Percentiles rank a stretch among this genome's conserved stretches.
Evolutionary conservation across 2,329 filamentous ascomycete species (phyloP).

Genomic region (Iodosphaeria phyllophila): DNA sequence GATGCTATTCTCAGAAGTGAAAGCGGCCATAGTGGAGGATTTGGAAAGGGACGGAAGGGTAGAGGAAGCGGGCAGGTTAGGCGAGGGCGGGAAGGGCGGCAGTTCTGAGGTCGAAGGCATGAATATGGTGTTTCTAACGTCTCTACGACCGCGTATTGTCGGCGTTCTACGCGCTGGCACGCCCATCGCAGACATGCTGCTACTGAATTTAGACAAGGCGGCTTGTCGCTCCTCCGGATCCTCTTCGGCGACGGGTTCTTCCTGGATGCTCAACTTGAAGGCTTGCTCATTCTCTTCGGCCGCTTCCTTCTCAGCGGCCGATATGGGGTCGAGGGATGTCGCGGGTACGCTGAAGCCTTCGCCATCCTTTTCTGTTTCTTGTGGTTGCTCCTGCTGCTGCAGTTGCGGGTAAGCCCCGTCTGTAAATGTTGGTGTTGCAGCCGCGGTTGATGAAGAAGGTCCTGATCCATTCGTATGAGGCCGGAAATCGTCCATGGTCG

Average conservation of each 20-base stretch:
- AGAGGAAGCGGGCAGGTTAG: constrained; percentile 16
- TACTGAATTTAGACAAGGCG: constrained; percentile 58
- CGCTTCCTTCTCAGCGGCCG: constrained; percentile 52
- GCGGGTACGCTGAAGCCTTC: constrained; percentile 64
- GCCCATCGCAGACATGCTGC: constrained; percentile 44
- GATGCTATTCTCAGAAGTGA: constrained; percentile 44
- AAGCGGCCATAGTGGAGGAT: constrained; percentile 29
- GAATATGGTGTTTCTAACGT: constrained; percentile 83
- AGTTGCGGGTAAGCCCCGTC: too few relatives aligned
- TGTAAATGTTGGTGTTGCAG: constrained; percentile 23
- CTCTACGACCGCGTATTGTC: constrained; percentile 72
- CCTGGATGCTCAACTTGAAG: constrained; percentile 66
- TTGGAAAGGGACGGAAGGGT: constrained; percentile 20
- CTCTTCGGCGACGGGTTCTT: constrained; percentile 60
- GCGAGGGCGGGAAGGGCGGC: constrained; percentile 16
- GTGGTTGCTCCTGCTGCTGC: constrained; percentile 16
- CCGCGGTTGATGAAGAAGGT: too few relatives aligned
- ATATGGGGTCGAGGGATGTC: constrained; percentile 43
- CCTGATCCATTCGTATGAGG: constrained; percentile 30
- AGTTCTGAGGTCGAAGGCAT: constrained; percentile 30
- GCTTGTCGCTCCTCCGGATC: constrained; percentile 56
- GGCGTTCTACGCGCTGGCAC: constrained; percentile 51
- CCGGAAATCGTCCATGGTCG: constrained; percentile 5
- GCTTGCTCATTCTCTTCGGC: constrained; percentile 42
- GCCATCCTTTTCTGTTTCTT: constrained; percentile 47